phyloP scores from a whole-genome alignment of 805 yeast genomes.

The Pichia exigua region DNA sequence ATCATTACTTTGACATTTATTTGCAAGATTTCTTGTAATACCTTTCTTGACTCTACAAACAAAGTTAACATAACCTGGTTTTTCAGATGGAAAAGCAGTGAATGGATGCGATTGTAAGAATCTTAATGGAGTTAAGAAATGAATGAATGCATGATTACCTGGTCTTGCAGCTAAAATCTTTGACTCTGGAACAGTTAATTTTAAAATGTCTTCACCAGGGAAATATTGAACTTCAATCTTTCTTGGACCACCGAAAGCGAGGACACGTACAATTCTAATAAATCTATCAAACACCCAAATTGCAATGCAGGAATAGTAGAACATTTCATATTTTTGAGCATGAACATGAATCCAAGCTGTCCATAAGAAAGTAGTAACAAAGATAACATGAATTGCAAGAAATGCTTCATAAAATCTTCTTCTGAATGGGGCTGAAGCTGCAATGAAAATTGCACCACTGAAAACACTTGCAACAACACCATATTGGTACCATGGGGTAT shows the following conservation, averaged over 20 bases:
- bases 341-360: constrained; percentile 54
- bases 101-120: constrained; percentile 62
- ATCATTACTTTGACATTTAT: constrained; percentile 21
- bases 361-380: constrained; percentile 46
- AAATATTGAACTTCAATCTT: constrained; percentile 16
- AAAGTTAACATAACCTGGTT: constrained; percentile 33
- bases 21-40: constrained; percentile 37
- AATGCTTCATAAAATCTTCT: constrained; percentile 33
- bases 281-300: constrained; percentile 50
- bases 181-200: constrained; percentile 40
- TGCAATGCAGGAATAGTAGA: constrained; percentile 33
- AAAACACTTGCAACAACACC: constrained; percentile 34
- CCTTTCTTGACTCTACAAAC: constrained; percentile 52
- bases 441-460: not conserved
- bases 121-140: constrained; percentile 42
- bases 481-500: constrained; percentile 23
- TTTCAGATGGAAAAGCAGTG: constrained; percentile 38
- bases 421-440: constrained; percentile 36
- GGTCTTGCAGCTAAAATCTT: constrained; percentile 44
- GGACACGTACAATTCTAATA: constrained; percentile 34
- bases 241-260: constrained; percentile 30
- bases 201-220: constrained; percentile 39
- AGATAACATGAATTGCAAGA: constrained; percentile 39
- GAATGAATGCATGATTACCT: constrained; percentile 52
- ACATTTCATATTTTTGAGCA: constrained; percentile 26